Base-by-base conservation (phyloP, 805 yeast species). In the Teunomyces barrocoloradensis region DNA sequence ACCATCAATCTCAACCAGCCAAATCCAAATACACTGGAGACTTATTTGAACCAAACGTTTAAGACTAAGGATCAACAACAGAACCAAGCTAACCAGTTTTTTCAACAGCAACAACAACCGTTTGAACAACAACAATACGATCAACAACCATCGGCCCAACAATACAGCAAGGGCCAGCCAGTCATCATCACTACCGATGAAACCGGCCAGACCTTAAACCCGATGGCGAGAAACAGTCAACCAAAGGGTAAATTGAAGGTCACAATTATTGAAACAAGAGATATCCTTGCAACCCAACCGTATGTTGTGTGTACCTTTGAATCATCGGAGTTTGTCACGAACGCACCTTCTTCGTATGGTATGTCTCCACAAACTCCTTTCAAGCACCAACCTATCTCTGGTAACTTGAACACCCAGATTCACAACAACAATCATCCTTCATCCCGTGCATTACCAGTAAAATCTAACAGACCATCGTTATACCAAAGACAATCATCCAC, bases 251-350 rank as follows among this genome's bases (percentile, higher is more conserved):
- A 87, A 64, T 76, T 92, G 44, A 81, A 82, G 58, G 90, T 94
- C 42, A 82, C 81, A 29, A 89, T 92, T 51, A 71, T 87, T 23
- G 92, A 89, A 65, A 97, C 96, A 1, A 78, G 75, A 49, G 84
- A 83, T 55, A 75, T 92, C 52, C 68, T 75, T 35, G 73, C 60
- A 62, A 75, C 92, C 3, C 87, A 80, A 55, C 97, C 96, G 3
- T 86, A 90, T 64, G 96, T 88, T 15, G 96, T 90, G 32, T 88
- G 95, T 66, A 86, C 96, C 9, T 90, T 87, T 71, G 96, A 89
- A 64, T 85, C 92, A 51, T 85, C 95, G 1, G 98, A 94, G 69
- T 87, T 84, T 54, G 90, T 92, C 50, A 84, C 96, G 21, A 82
- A 83, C 52, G 91, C 90, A 4, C 89, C 96, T 1, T 86, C 77